Percentiles rank a stretch among this genome's conserved stretches.
Evolutionary conservation across 208 protist species (phyloP).

Genomic region (Angomonas deanei): DNA sequence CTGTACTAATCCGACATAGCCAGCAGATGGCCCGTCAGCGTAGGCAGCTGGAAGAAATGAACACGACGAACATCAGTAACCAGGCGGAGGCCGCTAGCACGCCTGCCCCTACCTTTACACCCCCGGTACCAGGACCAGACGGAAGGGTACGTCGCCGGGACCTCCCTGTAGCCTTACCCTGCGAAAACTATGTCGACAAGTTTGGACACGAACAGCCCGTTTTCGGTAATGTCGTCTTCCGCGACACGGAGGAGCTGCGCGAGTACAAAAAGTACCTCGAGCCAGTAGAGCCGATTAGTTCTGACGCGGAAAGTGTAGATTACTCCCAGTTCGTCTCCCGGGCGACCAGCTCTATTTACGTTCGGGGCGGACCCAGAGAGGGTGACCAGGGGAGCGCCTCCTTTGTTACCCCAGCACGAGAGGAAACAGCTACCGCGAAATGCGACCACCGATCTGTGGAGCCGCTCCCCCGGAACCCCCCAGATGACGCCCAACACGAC

Average conservation of each 20-base stretch:
- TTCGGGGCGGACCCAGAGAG: background rate
- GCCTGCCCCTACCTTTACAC: background rate
- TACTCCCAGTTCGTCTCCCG: constrained; percentile 5
- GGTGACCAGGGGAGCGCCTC: background rate
- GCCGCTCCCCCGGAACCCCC: background rate
- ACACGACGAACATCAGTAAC: background rate
- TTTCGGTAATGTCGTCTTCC: constrained; percentile 15
- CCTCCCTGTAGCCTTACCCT: constrained; percentile 9
- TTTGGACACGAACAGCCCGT: constrained; percentile 7
- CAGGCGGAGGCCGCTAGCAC: background rate
- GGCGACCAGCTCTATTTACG: background rate
- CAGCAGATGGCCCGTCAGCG: constrained; percentile 5
- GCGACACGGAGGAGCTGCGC: constrained; percentile 8
- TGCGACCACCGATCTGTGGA: background rate
- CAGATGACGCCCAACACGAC: background rate
- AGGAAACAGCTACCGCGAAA: background rate
- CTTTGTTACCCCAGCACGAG: background rate
- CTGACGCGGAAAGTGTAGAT: constrained; percentile 3
- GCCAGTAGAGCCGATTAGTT: constrained; percentile 1
- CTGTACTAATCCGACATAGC: constrained; percentile 4
- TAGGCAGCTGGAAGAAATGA: background rate
- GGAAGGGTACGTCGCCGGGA: background rate
- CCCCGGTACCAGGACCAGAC: background rate
- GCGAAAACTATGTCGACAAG: constrained; percentile 8
- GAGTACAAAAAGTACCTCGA: constrained; percentile 4